Conservation (phyloP, 768 basidiomycete genomes). For the Russula foetens region DNA sequence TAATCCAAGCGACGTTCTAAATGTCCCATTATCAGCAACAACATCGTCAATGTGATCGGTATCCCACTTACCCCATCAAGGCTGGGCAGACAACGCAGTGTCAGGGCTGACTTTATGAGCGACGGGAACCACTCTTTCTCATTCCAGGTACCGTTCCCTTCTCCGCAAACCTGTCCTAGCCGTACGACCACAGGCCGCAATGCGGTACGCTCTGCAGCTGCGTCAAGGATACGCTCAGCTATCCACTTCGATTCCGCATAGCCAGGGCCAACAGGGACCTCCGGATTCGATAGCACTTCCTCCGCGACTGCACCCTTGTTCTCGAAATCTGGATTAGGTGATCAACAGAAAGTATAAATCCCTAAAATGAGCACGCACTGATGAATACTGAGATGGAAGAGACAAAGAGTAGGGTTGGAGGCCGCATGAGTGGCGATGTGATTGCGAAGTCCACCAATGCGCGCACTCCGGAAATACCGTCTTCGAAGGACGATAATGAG, state of each 20-base stretch:
- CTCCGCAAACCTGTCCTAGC: conserved; percentile 26
- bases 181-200: conserved; percentile 20
- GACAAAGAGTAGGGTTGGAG: conserved; percentile 21
- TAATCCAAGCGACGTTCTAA: conserved; percentile 24
- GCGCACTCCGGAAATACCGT: conserved; percentile 17
- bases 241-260: conserved; percentile 25
- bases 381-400: conserved; percentile 23
- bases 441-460: conserved; percentile 22
- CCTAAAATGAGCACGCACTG: conserved; percentile 4
- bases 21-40: not conserved
- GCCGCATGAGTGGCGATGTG: conserved; percentile 9
- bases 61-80: conserved; percentile 16
- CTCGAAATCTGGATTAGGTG: conserved; percentile 18
- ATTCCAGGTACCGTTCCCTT: conserved; percentile 25
- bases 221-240: conserved; percentile 21
- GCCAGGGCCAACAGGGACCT: conserved; percentile 16
- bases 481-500: conserved; percentile 22
- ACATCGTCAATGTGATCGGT: not conserved
- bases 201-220: conserved; percentile 16
- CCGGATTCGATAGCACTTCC: conserved; percentile 12
- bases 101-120: conserved; percentile 19
- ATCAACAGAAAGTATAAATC: not conserved
- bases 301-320: conserved; percentile 19
- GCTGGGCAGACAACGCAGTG: conserved; percentile 20
- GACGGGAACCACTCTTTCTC: conserved; percentile 25